phyloP scores from a whole-genome alignment of 306 rosid species.

The Medicago arabica region DNA sequence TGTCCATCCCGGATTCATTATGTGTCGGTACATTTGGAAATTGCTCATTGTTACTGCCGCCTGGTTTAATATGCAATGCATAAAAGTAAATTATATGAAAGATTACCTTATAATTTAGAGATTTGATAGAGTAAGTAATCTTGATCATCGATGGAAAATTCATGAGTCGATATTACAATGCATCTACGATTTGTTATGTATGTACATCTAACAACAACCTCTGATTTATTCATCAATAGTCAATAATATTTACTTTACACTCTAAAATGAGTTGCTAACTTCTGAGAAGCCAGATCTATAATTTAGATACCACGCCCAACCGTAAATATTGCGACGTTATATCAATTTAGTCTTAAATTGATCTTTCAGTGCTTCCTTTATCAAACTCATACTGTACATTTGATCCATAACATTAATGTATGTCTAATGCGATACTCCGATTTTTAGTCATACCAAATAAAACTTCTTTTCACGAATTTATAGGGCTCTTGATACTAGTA shows the following conservation, averaged over 20 bases:
- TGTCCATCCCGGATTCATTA: slow-evolving; percentile 90
- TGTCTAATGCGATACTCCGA: too few relatives aligned
- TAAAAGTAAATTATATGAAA: background rate
- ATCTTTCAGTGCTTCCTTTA: too few relatives aligned
- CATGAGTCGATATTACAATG: background rate
- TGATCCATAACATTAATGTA: too few relatives aligned
- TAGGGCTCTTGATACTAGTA: background rate
- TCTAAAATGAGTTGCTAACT: background rate
- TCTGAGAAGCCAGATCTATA: background rate
- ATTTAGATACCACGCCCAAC: too few relatives aligned
- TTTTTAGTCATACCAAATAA: too few relatives aligned
- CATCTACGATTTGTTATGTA: background rate
- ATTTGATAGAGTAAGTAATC: background rate
- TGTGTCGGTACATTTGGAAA: slow-evolving; percentile 90
- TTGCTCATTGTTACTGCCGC: slow-evolving; percentile 79
- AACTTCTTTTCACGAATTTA: too few relatives aligned
- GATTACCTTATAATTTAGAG: background rate
- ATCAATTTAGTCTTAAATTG: too few relatives aligned
- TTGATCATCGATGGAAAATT: background rate
- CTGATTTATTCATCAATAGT: background rate
- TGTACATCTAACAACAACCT: background rate
- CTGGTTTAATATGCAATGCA: slow-evolving; percentile 43
- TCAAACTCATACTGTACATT: too few relatives aligned
- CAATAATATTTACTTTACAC: background rate
- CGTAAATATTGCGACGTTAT: too few relatives aligned